phyloP scores from a whole-genome alignment of 2,329 filamentous ascomycete species.

The Exophiala lecanii-corni region DNA sequence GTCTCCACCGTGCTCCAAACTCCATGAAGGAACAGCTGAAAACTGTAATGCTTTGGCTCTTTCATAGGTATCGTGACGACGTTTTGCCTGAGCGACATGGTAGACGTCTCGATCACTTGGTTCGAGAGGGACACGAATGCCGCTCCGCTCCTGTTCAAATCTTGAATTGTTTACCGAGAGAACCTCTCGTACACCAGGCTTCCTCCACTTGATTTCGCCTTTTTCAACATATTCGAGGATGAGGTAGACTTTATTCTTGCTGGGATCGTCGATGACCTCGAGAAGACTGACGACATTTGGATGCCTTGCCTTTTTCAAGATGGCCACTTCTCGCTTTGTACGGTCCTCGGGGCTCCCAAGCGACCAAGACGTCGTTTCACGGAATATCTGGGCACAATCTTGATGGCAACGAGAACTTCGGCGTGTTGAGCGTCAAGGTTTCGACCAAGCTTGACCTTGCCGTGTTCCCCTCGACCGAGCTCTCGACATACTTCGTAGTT shows the following conservation, averaged over 20 bases:
- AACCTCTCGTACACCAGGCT: slow-evolving; percentile 78
- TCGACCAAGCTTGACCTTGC: slow-evolving; percentile 92
- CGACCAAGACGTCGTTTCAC: slow-evolving; percentile 87
- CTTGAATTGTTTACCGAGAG: slow-evolving; percentile 76
- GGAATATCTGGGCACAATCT: slow-evolving; percentile 94
- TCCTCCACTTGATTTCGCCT: slow-evolving; percentile 91
- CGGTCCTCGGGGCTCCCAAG: slow-evolving; percentile 64
- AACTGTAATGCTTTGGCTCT: slow-evolving; percentile 51
- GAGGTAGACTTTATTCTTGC: slow-evolving; percentile 96
- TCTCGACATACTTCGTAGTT: slow-evolving; percentile 97
- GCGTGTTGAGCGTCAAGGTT: slow-evolving; percentile 58
- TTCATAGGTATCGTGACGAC: slow-evolving; percentile 57
- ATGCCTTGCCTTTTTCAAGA: slow-evolving; percentile 95
- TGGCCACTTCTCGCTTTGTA: slow-evolving; percentile 93
- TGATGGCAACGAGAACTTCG: slow-evolving; percentile 83
- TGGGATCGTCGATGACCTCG: slow-evolving; percentile 96
- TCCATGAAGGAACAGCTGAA: slow-evolving; percentile 67
- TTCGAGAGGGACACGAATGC: slow-evolving; percentile 64
- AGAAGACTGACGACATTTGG: slow-evolving; percentile 93
- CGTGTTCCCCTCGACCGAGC: slow-evolving; percentile 90
- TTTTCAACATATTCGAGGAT: slow-evolving; percentile 92
- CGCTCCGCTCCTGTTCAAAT: slow-evolving; percentile 69
- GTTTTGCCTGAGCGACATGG: slow-evolving; percentile 51
- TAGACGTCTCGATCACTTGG: slow-evolving; percentile 42
- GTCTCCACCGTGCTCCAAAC: slow-evolving; percentile 70